phyloP scores from a whole-genome alignment of 192 early-diverging fungal genomes.

The Physocladia obscura region DNA sequence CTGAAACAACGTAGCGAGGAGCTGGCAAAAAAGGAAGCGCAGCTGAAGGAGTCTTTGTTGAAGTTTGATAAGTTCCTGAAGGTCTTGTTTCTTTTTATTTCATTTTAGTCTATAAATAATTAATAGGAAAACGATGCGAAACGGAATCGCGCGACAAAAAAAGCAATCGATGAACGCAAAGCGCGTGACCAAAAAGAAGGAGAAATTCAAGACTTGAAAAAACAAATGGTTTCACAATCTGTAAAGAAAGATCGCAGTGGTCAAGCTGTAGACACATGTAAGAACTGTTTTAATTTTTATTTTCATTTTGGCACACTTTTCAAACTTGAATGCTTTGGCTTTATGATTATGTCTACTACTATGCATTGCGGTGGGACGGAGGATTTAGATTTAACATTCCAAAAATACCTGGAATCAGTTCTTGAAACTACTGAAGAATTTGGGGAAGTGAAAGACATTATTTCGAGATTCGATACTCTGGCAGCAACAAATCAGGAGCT shows the following conservation, averaged over 20 bases:
- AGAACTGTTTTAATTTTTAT: neutral
- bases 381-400: slow-evolving; percentile 51
- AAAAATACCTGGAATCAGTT: slow-evolving; percentile 55
- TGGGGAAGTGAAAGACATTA: slow-evolving; percentile 62
- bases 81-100: slow-evolving; percentile 28
- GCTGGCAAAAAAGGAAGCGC: slow-evolving; percentile 53
- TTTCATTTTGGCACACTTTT: neutral
- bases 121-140: slow-evolving; percentile 68
- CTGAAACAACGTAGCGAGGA: slow-evolving; percentile 58
- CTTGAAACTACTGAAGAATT: slow-evolving; percentile 60
- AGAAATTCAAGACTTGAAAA: slow-evolving; percentile 44
- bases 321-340: neutral
- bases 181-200: slow-evolving; percentile 54
- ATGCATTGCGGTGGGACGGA: neutral
- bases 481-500: slow-evolving; percentile 61
- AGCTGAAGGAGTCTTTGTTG: slow-evolving; percentile 54
- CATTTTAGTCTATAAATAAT: neutral
- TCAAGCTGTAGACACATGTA: slow-evolving; percentile 52
- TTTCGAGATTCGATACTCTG: slow-evolving; percentile 62
- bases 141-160: slow-evolving; percentile 59
- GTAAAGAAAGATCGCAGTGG: slow-evolving; percentile 22
- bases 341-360: neutral
- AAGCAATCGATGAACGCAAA: slow-evolving; percentile 59
- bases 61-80: slow-evolving; percentile 71
- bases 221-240: slow-evolving; percentile 18